Conservation (phyloP, 768 basidiomycete species). For the Auricularia cornea region DNA sequence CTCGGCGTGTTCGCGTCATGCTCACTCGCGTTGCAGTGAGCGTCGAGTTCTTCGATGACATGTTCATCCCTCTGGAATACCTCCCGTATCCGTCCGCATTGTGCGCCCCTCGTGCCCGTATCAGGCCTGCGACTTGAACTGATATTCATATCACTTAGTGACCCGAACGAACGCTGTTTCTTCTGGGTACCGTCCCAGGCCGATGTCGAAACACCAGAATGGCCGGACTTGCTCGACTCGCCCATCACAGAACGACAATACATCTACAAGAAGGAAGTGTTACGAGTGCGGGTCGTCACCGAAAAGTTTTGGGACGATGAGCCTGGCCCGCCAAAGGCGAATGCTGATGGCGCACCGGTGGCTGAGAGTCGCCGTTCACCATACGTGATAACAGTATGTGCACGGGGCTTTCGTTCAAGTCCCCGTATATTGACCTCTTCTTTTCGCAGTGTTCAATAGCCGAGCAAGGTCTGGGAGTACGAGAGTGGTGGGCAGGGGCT, state of each 20-base stretch:
- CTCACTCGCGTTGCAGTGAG: slow-evolving; percentile 44
- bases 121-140: background rate
- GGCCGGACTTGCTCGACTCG: slow-evolving; percentile 62
- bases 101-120: slow-evolving; percentile 32
- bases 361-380: slow-evolving; percentile 46
- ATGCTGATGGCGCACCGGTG: slow-evolving; percentile 55
- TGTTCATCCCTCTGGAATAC: slow-evolving; percentile 71
- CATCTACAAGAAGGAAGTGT: slow-evolving; percentile 65
- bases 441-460: slow-evolving; percentile 61
- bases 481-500: slow-evolving; percentile 12
- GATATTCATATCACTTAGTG: slow-evolving; percentile 32
- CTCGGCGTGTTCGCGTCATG: background rate
- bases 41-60: slow-evolving; percentile 89
- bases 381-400: slow-evolving; percentile 60
- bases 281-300: slow-evolving; percentile 69
- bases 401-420: background rate
- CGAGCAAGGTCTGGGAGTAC: slow-evolving; percentile 64
- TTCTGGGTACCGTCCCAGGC: slow-evolving; percentile 59
- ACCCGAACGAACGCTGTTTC: slow-evolving; percentile 72
- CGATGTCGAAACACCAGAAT: slow-evolving; percentile 40
- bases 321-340: slow-evolving; percentile 70
- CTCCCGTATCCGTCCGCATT: slow-evolving; percentile 78
- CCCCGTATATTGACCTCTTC: background rate
- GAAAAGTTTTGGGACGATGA: slow-evolving; percentile 85
- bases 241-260: slow-evolving; percentile 64